Base-by-base conservation (phyloP, 441 rosid species). In the Codiaeum variegatum region DNA sequence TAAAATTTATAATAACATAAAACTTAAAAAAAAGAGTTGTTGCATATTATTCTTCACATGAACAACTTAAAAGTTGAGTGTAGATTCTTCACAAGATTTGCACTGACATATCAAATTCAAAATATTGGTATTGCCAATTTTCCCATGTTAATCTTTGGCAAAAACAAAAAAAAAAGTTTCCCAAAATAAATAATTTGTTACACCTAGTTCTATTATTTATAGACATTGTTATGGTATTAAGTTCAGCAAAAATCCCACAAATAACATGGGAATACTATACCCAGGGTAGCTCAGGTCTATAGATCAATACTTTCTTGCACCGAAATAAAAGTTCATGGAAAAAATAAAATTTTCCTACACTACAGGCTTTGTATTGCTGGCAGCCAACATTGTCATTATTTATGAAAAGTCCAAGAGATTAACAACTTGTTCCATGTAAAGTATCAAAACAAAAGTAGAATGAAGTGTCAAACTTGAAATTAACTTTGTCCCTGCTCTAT, bases 81-180 rank as follows among this genome's bases (percentile, higher is more conserved):
- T 49, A 93, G 86, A 79, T 72, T 79, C 83, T 82, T 87, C 67
- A 85, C 94, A 1, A 93, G 82, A 77, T 93, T 95, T 82, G 85
- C 23, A 80, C 73, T n/a, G 90, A 74, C 84, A 82, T 70, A 49
- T 62, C 67, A 79, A 89, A 85, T 5, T 82, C 90, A 28, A n/a
- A n/a, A n/a, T n/a, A n/a, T n/a, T n/a, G n/a, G n/a, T n/a, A n/a
- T n/a, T n/a, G n/a, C n/a, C n/a, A n/a, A n/a, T n/a, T n/a, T n/a
- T n/a, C n/a, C n/a, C n/a, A n/a, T n/a, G n/a, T n/a, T n/a, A n/a
- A n/a, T n/a, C n/a, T n/a, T n/a, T n/a, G n/a, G n/a, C n/a, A n/a
- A n/a, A n/a, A n/a, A n/a, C n/a, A n/a, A n/a, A n/a, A n/a, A n/a
- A n/a, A n/a, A n/a, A n/a, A n/a, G 10, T 6, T 21, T 51, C 10